A percentile compares a stretch with the other conserved stretches of the same genome.
These are phyloP conservation scores for Oryza longistaminata DNA, from an alignment of 176 grass and related monocot species.

Conservation along the genomic window DNA sequence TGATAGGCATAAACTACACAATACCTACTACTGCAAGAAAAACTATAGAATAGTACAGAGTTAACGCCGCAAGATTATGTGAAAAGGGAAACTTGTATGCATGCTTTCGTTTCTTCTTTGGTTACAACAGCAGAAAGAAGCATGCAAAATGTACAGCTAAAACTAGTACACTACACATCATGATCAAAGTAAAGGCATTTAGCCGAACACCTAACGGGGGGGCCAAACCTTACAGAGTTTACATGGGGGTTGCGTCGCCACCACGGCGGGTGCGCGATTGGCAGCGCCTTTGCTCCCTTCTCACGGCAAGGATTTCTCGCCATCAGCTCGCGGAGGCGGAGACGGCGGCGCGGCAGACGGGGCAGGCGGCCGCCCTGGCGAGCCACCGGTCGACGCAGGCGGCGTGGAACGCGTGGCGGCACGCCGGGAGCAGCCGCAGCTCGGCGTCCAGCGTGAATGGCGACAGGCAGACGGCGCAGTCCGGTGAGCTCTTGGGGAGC, in stretches of 20 bases:
- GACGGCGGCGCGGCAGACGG: conserved; percentile 71
- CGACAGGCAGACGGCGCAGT: conserved; percentile 91
- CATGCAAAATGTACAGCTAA: conserved; percentile 20
- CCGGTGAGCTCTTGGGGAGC: conserved; percentile 71
- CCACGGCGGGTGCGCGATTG: background rate
- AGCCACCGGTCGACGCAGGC: conserved; percentile 86
- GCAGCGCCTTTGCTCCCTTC: background rate
- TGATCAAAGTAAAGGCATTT: background rate
- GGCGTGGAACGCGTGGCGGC: conserved; percentile 78
- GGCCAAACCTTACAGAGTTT: conserved; percentile 10
- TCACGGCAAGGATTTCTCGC: background rate
- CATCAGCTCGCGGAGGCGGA: conserved; percentile 7
- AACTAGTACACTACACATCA: background rate
- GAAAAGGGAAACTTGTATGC: conserved; percentile 6
- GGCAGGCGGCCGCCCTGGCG: conserved; percentile 59
- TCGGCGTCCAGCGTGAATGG: conserved; percentile 73
- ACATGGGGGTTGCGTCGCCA: background rate
- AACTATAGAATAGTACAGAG: background rate
- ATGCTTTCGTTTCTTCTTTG: background rate
- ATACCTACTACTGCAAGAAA: background rate
- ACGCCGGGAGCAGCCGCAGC: conserved; percentile 83
- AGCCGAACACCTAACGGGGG: background rate
- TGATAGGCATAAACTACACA: background rate
- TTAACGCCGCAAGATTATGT: background rate
- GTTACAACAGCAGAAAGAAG: conserved; percentile 38